Evolutionary conservation across 2,329 filamentous ascomycete species (phyloP).

Genomic region (Trichoderma pleuroti): DNA sequence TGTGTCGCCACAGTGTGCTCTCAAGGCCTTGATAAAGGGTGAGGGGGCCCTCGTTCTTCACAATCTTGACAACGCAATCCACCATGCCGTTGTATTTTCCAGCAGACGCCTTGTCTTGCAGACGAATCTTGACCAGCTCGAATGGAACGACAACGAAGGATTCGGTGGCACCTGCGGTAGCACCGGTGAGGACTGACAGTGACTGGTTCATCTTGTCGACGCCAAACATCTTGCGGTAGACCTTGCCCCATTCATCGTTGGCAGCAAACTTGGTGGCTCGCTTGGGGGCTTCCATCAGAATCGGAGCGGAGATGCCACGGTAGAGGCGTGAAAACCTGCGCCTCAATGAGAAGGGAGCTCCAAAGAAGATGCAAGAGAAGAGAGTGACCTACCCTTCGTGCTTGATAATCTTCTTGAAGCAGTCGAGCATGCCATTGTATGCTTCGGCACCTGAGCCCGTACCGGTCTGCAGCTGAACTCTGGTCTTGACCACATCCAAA

Average conservation of each 20-base stretch:
- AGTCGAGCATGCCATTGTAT: constrained; percentile 98
- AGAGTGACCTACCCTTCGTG: constrained; percentile 77
- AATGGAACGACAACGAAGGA: constrained; percentile 97
- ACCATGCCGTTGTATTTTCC: constrained; percentile 81
- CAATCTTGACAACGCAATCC: constrained; percentile 76
- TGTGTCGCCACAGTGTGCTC: constrained; percentile 93
- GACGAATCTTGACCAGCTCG: constrained; percentile 95
- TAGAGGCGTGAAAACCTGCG: constrained; percentile 81
- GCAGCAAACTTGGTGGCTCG: constrained; percentile 97
- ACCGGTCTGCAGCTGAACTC: constrained; percentile 87
- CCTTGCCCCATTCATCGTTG: constrained; percentile 96
- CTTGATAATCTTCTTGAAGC: constrained; percentile 94
- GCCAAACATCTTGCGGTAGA: constrained; percentile 87
- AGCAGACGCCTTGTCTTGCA: constrained; percentile 92
- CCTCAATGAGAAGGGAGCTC: constrained; percentile 22
- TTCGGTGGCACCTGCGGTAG: constrained; percentile 91
- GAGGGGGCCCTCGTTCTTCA: constrained; percentile 76
- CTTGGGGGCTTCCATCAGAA: constrained; percentile 94
- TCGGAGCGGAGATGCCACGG: constrained; percentile 91
- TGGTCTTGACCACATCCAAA: constrained; percentile 95
- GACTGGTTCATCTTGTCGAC: constrained; percentile 84
- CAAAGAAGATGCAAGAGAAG: not conserved
- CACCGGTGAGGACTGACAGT: constrained; percentile 88
- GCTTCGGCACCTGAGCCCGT: constrained; percentile 69
- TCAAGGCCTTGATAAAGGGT: constrained; percentile 96